Conservation (phyloP, 2,329 filamentous ascomycete genomes). For the Colletotrichum tropicicola region DNA sequence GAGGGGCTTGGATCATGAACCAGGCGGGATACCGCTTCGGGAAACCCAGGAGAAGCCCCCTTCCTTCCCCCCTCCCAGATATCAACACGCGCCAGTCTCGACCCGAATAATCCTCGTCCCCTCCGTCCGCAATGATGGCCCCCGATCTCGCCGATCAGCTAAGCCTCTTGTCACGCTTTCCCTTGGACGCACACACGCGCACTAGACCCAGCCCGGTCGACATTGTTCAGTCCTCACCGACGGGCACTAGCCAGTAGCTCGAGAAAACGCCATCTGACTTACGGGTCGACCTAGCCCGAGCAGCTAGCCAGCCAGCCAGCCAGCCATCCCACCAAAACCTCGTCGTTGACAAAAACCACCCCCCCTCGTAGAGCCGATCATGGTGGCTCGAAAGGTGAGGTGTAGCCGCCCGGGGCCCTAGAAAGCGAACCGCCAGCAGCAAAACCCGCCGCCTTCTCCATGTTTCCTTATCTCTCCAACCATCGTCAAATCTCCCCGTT, state of each 20-base stretch:
- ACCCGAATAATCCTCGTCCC: neutral
- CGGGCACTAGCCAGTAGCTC: neutral
- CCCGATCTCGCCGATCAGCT: neutral
- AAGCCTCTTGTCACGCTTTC: neutral
- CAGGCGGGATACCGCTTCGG: neutral
- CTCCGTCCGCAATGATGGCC: neutral
- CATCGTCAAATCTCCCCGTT: neutral
- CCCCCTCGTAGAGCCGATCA: neutral
- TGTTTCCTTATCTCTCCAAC: neutral
- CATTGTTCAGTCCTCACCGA: conserved; percentile 3
- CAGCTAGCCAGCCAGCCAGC: neutral
- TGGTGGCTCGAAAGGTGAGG: neutral
- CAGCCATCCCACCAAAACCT: neutral
- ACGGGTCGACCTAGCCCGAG: neutral
- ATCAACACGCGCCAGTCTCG: neutral
- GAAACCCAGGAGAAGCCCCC: neutral
- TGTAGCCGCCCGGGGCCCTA: too few species aligned
- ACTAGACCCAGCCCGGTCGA: too few species aligned
- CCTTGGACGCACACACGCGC: neutral
- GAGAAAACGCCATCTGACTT: conserved; percentile 2
- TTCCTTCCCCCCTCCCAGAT: neutral
- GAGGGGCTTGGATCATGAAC: neutral
- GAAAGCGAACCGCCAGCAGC: too few species aligned
- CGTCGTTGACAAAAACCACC: neutral
- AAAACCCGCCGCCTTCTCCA: too few species aligned